These are phyloP conservation scores for Auriscalpium microsporum DNA, from an alignment of 768 basidiomycete genomes.

Conservation along the genomic window DNA sequence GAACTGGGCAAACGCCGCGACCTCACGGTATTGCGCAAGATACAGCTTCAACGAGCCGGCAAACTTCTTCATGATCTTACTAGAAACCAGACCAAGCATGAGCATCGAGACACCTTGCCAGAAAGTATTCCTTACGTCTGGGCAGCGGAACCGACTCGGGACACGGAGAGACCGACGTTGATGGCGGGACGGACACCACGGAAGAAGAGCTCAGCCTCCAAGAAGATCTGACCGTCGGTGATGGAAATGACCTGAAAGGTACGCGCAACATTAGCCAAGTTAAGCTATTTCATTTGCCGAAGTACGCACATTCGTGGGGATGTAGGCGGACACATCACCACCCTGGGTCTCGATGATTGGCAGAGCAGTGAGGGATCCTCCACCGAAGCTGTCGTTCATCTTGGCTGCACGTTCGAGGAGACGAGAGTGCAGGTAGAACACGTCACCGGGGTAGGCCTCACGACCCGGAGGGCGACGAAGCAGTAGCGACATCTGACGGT, in stretches of 20 bases:
- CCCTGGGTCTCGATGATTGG: slow-evolving; percentile 99
- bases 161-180: slow-evolving; percentile 99
- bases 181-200: slow-evolving; percentile 99
- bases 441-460: slow-evolving; percentile 99
- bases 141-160: slow-evolving; percentile 99
- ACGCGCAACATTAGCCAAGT: slow-evolving; percentile 5
- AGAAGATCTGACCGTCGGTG: slow-evolving; percentile 99
- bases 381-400: slow-evolving; percentile 99
- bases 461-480: slow-evolving; percentile 99
- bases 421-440: slow-evolving; percentile 99
- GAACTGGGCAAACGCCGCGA: slow-evolving; percentile 98
- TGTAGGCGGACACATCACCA: slow-evolving; percentile 99
- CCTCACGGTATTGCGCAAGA: slow-evolving; percentile 99
- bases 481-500: slow-evolving; percentile 99
- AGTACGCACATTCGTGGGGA: slow-evolving; percentile 74
- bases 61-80: slow-evolving; percentile 99
- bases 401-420: slow-evolving; percentile 99
- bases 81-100: slow-evolving; percentile 21
- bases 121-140: slow-evolving; percentile 71
- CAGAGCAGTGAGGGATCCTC: slow-evolving; percentile 96
- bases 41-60: slow-evolving; percentile 99
- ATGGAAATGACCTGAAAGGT: slow-evolving; percentile 88
- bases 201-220: slow-evolving; percentile 99
- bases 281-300: not conserved
- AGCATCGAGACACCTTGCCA: not conserved